Evolutionary conservation across 495 filamentous ascomycete species (phyloP), one percentile per base, ranked within the genome.

Genomic region (Penicillium cosmopolitanum): DNA sequence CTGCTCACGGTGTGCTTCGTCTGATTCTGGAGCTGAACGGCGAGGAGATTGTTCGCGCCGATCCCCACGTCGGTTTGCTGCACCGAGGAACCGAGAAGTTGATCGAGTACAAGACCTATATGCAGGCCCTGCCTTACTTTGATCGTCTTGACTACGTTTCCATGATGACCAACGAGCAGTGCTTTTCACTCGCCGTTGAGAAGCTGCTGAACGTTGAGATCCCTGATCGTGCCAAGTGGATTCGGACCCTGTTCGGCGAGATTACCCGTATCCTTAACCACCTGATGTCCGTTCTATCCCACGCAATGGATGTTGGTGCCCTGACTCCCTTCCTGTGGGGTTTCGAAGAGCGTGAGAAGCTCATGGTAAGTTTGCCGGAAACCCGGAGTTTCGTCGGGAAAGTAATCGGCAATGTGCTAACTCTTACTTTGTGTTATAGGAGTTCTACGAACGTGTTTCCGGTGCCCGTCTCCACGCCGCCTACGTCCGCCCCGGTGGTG

Each of bases 91-190:
- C 96, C 56, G 96, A 99, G 84, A 99, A 99, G 85, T 87, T 99
- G 80, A 98, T 97, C 75, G 96, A 99, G 82, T 99, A 99, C 83
- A 96, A 95, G 84, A 96, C 93, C 51, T 99, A 99, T 73, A 86
- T 98, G 66, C 96, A 99, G 73, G 96, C 96, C 55, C 80, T 99
- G 70, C 96, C 96, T 34, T 99, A 99, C 80, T 99, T 99, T 72
- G 96, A 99, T 80, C 90, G 96, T 60, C 80, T 99, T 73, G 96
- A 99, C 74, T 99, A 99, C 75, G 94, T 97, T 56, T 96, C 92
- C 73, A 99, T 99, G 96, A 98, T 98, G 95, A 98, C 95, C 62
- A 97, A 97, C 76, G 96, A 99, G 82, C 96, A 99, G 78, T 97
- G 94, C 68, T 99, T 89, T 74, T 85, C 92, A 12, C 81, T 99